Percentiles rank a stretch among this genome's conserved stretches.
Evolutionary conservation across 139 green algal genomes (phyloP).

Genomic region (Chlamydomonas sp.): DNA sequence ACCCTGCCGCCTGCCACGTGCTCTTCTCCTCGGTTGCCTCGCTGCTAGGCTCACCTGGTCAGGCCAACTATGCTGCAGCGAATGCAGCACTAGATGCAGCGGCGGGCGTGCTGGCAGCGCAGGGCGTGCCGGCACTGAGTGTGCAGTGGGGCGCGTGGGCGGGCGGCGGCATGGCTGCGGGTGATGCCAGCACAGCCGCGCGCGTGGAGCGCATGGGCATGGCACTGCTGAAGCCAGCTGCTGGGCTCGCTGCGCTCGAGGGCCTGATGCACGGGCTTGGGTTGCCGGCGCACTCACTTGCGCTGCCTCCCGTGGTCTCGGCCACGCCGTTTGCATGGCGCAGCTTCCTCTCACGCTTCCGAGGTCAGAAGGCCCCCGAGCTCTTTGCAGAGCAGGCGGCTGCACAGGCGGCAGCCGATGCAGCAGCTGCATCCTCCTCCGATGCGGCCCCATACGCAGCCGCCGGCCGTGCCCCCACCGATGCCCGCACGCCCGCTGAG

Average conservation of each 20-base stretch:
- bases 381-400: too few species aligned
- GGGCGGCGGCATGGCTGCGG: conserved; percentile 70
- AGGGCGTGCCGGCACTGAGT: conserved; percentile 35
- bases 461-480: background rate
- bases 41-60: conserved; percentile 62
- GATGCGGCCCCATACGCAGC: too few species aligned
- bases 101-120: conserved; percentile 38
- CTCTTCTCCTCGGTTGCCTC: conserved; percentile 61
- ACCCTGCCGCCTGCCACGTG: conserved; percentile 25
- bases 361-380: too few species aligned
- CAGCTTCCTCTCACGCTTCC: conserved; percentile 18
- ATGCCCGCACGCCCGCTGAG: background rate
- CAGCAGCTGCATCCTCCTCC: background rate
- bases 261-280: conserved; percentile 30
- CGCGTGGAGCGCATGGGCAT: conserved; percentile 70
- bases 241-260: conserved; percentile 40
- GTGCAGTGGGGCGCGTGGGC: conserved; percentile 88
- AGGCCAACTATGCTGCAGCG: conserved; percentile 71
- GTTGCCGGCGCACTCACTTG: background rate
- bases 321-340: conserved; percentile 32
- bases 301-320: conserved; percentile 15
- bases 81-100: conserved; percentile 61
- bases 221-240: conserved; percentile 32
- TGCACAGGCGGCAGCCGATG: too few species aligned
- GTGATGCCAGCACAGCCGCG: conserved; percentile 41